These are phyloP conservation scores for Purpureocillium lavendulum DNA, from an alignment of 2,329 filamentous ascomycete genomes.

Conservation along the genomic window DNA sequence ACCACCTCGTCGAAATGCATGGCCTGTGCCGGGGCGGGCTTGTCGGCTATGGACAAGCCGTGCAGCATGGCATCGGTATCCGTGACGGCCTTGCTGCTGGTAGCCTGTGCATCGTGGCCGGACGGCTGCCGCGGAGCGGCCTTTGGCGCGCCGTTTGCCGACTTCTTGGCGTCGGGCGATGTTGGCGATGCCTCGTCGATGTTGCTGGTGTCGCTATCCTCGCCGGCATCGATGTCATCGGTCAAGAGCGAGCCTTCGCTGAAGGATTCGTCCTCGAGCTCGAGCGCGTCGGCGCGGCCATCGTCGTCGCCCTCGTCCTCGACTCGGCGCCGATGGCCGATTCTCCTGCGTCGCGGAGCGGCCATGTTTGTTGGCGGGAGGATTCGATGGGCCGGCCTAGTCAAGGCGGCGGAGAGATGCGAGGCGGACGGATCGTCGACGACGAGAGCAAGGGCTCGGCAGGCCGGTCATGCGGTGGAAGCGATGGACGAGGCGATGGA, in stretches of 20 bases:
- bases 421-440: constrained; percentile 19
- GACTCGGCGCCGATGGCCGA: constrained; percentile 59
- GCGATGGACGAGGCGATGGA: neutral
- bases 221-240: constrained; percentile 51
- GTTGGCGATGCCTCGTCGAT: constrained; percentile 48
- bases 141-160: constrained; percentile 33
- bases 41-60: constrained; percentile 37
- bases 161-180: constrained; percentile 30
- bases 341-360: constrained; percentile 52
- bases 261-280: constrained; percentile 57
- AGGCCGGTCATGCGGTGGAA: constrained; percentile 18
- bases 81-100: constrained; percentile 25
- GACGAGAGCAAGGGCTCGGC: constrained; percentile 16
- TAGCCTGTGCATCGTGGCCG: constrained; percentile 26
- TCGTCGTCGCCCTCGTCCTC: constrained; percentile 67
- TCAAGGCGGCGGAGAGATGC: constrained; percentile 16
- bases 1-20: constrained; percentile 37
- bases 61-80: constrained; percentile 55
- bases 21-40: constrained; percentile 31
- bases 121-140: constrained; percentile 19
- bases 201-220: constrained; percentile 58
- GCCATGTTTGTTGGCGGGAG: constrained; percentile 9
- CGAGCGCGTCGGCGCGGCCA: constrained; percentile 43
- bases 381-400: constrained; percentile 5
- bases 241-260: constrained; percentile 55